Base-by-base conservation (phyloP, 768 basidiomycete species). In the Lyophyllum decastes region DNA sequence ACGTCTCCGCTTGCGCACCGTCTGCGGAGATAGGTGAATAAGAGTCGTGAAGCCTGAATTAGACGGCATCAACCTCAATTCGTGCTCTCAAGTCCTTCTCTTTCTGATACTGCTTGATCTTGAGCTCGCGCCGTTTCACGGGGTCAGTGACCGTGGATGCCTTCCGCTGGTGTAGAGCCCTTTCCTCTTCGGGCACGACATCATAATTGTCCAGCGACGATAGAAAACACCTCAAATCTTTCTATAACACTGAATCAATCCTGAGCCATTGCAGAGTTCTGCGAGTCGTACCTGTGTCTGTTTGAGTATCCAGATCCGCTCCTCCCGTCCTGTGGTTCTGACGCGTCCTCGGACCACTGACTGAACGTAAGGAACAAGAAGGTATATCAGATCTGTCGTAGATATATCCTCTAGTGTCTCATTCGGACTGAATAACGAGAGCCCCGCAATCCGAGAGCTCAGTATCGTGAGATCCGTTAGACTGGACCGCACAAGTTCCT, bases 31-130 rank as follows among this genome's bases (percentile, higher is more conserved):
- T 24, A 30, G 34, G 30, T 12, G 26, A 49, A 40, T 30, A 17
- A 35, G 19, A 49, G 27, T 41, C 46, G 8, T 34, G 11, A 24
- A 10, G 35, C 25, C n/a, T 11, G 12, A 16, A 26, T 27, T 6
- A 50, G 9, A 35, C 12, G 5, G 45, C 19, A 68, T 73, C 48
- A 53, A 91, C 93, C 73, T 93, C 83, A 25, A 98, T 83, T 56
- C 81, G 81, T 19, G 73, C 72, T 53, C 85, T 82, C 26, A 98
- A 72, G 34, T 90, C 89, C 71, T 92, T 95, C 72, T 96, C 94
- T 55, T 84, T 82, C 71, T 88, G 87, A 71, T 86, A 98, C 68
- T 95, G 95, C 59, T 84, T 87, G 61, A 99, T 97, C 77, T 97
- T 99, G 33, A 88, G 70, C 62, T 96, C 94, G 63, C 97, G 76